Conservation (phyloP, 768 basidiomycete species). For the Tricholoma hemisulphureum region DNA sequence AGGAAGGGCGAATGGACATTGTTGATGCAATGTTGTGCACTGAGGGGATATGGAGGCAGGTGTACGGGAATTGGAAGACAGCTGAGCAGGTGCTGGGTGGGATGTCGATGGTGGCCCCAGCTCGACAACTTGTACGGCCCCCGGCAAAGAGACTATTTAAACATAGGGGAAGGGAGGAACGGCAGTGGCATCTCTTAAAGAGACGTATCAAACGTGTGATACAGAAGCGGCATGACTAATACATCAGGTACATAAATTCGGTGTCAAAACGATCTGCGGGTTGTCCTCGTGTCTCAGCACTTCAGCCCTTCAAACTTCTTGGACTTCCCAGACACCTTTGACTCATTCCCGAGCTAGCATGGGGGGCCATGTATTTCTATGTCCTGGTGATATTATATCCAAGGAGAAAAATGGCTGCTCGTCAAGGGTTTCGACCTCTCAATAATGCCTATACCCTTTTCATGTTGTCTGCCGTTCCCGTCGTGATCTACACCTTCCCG, state of each 20-base stretch:
- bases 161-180: slow-evolving; percentile 31
- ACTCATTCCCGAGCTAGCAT: slow-evolving; percentile 13
- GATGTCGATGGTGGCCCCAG: slow-evolving; percentile 6
- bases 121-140: slow-evolving; percentile 15
- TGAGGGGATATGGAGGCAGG: slow-evolving; percentile 14
- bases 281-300: slow-evolving; percentile 4
- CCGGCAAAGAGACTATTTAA: slow-evolving; percentile 29
- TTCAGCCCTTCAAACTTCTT: neutral
- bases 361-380: neutral
- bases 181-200: slow-evolving; percentile 26
- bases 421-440: neutral
- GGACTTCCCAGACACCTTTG: slow-evolving; percentile 9
- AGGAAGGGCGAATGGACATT: slow-evolving; percentile 62
- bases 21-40: slow-evolving; percentile 28
- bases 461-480: slow-evolving; percentile 18
- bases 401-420: neutral
- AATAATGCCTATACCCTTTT: slow-evolving; percentile 1
- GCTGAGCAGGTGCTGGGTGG: slow-evolving; percentile 18
- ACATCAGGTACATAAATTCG: slow-evolving; percentile 9
- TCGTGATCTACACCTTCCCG: slow-evolving; percentile 25
- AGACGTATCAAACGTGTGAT: slow-evolving; percentile 13
- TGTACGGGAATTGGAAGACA: slow-evolving; percentile 15
- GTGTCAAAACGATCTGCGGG: slow-evolving; percentile 25
- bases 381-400: neutral
- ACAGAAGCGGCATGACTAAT: slow-evolving; percentile 4